Base-by-base conservation (phyloP, 768 basidiomycete genomes). In the Termitomyces sp. region DNA sequence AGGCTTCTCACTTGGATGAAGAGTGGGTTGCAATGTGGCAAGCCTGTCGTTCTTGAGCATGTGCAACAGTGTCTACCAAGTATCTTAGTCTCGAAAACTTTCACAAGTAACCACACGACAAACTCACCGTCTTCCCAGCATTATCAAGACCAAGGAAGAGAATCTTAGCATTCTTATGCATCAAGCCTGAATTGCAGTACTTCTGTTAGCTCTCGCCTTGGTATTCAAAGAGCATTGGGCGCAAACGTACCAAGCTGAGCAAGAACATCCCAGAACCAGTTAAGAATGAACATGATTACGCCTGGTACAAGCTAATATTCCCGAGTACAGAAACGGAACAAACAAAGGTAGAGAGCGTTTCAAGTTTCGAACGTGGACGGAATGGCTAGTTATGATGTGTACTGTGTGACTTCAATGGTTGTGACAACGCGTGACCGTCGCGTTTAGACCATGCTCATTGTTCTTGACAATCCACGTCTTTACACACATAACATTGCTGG, bases 31-130 rank as follows among this genome's bases (percentile, higher is more conserved):
- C 62, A 99, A 79, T 20, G 94, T 97, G 30, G 97, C 97, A 61
- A 98, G 81, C 67, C 97, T 84, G 78, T 98, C 97, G 67, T 98
- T 99, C 84, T 99, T 99, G 66, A 99, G 81, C 96, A 98, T 98
- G 77, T 99, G 97, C 67, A 98, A 75, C 44, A 98, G 80, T 30
- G 96, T 98, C 94, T 98, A 57, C 30, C 53, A 33, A 35, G 47
- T 48, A 47, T 45, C 45, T 58, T 20, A 62, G 53, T 57, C 32
- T 54, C 51, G 40, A 8, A 43, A 44, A 10, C 8, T 28, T n/a
- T 56, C 32, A 20, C 40, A 5, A 20, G 12, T 36, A 38, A 38
- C 10, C n/a, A 58, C 4, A 24, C 2, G 4, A 38, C 58, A 22
- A 14, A 67, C 88, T 59, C 61, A 97, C 96, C 59, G 97, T 98